phyloP scores from a whole-genome alignment of 2,329 filamentous ascomycete genomes.

The Curvularia eragrostidis region DNA sequence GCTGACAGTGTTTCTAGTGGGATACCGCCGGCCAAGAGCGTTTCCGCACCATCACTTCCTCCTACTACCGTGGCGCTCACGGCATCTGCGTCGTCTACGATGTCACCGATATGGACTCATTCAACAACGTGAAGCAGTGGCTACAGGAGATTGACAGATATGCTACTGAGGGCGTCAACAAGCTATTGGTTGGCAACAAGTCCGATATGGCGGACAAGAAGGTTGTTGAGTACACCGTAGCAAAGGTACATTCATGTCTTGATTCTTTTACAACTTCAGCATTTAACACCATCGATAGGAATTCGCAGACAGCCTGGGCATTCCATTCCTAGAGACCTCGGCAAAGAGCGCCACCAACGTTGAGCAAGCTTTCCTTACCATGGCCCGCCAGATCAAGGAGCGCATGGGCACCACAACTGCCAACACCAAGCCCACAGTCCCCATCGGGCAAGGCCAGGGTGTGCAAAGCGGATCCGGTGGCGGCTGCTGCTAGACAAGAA shows the following conservation, averaged over 20 bases:
- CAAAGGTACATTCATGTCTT: slow-evolving; percentile 74
- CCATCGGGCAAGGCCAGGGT: slow-evolving; percentile 92
- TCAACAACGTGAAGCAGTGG: slow-evolving; percentile 99
- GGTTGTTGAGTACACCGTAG: slow-evolving; percentile 98
- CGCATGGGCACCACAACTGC: slow-evolving; percentile 97
- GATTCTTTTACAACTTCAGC: background rate
- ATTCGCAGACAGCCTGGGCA: slow-evolving; percentile 97
- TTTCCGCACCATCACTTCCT: slow-evolving; percentile 99
- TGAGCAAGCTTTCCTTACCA: slow-evolving; percentile 99
- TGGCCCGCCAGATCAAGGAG: slow-evolving; percentile 99
- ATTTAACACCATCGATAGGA: slow-evolving; percentile 66
- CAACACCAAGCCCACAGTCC: slow-evolving; percentile 98
- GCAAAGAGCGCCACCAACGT: slow-evolving; percentile 99
- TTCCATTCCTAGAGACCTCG: slow-evolving; percentile 99
- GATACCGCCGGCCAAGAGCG: slow-evolving; percentile 98
- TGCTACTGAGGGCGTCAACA: slow-evolving; percentile 98
- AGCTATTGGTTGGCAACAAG: slow-evolving; percentile 99
- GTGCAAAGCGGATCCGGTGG: slow-evolving; percentile 85
- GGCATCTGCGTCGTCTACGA: slow-evolving; percentile 99
- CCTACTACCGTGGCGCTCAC: slow-evolving; percentile 98
- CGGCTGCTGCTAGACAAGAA: slow-evolving; percentile 80
- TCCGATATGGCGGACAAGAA: slow-evolving; percentile 99
- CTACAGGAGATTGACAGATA: slow-evolving; percentile 99
- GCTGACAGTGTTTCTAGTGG: slow-evolving; percentile 69
- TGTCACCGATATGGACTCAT: slow-evolving; percentile 99